phyloP scores from a whole-genome alignment of 1,284 basidiomycete genomes.

The Ustilago sp. region DNA sequence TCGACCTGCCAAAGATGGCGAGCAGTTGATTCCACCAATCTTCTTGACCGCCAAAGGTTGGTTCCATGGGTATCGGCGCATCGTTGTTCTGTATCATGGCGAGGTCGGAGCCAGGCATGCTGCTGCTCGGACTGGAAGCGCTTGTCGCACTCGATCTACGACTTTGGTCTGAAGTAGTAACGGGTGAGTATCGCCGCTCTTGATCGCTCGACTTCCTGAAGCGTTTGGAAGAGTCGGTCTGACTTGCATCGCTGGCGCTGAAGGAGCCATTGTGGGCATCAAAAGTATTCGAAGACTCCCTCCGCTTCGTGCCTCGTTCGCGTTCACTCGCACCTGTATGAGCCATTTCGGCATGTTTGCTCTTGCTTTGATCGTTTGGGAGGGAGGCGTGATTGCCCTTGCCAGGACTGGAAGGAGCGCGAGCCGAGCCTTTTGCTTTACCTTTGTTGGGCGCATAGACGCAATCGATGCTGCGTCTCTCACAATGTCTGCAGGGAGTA shows the following conservation, averaged over 20 bases:
- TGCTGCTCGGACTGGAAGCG: constrained; percentile 30
- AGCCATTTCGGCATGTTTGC: background rate
- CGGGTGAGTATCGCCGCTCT: background rate
- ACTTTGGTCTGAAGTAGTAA: background rate
- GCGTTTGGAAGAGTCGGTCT: background rate
- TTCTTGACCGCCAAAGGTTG: constrained; percentile 16
- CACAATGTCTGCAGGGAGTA: constrained; percentile 48
- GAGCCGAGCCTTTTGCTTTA: constrained; percentile 24
- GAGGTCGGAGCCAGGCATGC: constrained; percentile 46
- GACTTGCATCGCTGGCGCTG: background rate
- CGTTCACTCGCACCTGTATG: background rate
- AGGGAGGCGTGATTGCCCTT: constrained; percentile 1
- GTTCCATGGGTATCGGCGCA: constrained; percentile 37
- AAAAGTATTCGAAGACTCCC: background rate
- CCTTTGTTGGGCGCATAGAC: constrained; percentile 36
- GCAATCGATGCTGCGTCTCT: constrained; percentile 43
- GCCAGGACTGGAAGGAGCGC: background rate
- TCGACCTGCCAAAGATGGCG: constrained; percentile 21
- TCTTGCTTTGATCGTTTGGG: background rate
- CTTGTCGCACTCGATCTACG: background rate
- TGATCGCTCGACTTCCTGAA: constrained; percentile 6
- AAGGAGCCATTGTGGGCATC: background rate
- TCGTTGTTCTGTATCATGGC: constrained; percentile 53
- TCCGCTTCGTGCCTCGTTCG: constrained; percentile 24
- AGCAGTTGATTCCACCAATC: constrained; percentile 47